A percentile compares a stretch with the other conserved stretches of the same genome.
Evolutionary conservation across 192 early-diverging fungal genomes (phyloP).

Genomic region (Rhizophagus sp.): DNA sequence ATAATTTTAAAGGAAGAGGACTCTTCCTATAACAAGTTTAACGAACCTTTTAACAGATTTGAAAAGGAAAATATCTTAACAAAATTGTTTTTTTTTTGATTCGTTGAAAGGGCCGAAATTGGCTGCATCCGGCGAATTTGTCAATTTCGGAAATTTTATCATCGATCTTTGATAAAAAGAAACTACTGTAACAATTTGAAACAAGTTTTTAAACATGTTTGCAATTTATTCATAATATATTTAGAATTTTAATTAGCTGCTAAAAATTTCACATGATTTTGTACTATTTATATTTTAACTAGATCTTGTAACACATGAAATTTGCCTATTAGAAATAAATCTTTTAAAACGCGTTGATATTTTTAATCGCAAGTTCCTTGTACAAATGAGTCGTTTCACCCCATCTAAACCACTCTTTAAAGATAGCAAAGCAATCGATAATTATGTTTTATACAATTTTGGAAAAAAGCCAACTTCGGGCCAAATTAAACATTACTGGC

Average conservation of each 20-base stretch:
- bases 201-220: not conserved
- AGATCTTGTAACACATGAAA: no score
- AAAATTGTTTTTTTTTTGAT: not conserved
- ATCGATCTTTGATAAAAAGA: not conserved
- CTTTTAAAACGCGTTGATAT: no score
- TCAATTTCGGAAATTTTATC: not conserved
- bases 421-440: not conserved
- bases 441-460: not conserved
- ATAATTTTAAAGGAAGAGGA: not conserved
- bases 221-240: not conserved
- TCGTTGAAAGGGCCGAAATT: not conserved
- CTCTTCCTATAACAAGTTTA: not conserved
- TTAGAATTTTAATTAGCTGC: no score
- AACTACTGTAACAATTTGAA: not conserved
- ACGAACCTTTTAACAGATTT: not conserved
- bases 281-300: no score
- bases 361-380: no score
- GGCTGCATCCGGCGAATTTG: not conserved
- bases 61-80: not conserved
- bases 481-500: not conserved
- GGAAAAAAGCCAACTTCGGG: not conserved
- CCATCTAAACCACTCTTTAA: conserved; percentile 2
- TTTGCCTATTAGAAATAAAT: no score
- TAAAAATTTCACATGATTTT: no score
- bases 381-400: not conserved